Base-by-base conservation (phyloP, 2,329 filamentous ascomycete species). In the Ophiostoma perfectum region DNA sequence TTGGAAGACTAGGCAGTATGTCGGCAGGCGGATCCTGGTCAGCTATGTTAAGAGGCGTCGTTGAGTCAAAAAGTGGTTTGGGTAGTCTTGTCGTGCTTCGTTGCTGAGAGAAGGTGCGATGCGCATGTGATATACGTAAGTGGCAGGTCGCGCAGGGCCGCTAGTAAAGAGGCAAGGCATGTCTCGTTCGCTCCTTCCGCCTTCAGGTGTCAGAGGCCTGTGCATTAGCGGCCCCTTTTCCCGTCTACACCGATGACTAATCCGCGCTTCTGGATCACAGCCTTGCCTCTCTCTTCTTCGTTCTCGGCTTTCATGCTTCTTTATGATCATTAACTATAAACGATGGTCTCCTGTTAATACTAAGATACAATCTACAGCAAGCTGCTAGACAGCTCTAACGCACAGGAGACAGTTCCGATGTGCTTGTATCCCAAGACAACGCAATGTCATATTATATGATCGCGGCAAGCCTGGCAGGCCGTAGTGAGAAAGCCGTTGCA, bases 61-160 rank as follows among this genome's bases (percentile, higher is more conserved):
- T 36, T 18, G 49, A 55, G 8, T 4, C 12, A 27, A 11, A 11
- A 55, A 11, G n/a, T 47, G 45, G 2, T n/a, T n/a, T 16, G 14
- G 45, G 49, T 27, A 27, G 49, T 55, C 49, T n/a, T 27, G 55
- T 38, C 8, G 27, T 12, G 55, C 55, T 60, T 60, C 27, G 55
- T 38, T 60, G 55, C 49, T 55, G 49, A 36, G 8, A 18, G 49
- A 55, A 55, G 49, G 18, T 55, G 49, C 49, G 49, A 55, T 55
- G 49, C 49, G 49, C 49, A 55, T 27, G n/a, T 11, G n/a, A 55
- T 55, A 12, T 44, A 55, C 49, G 49, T 39, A 60, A 38, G 55
- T 60, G 55, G 55, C 55, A 39, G 55, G 38, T 41, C 41, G 38
- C 58, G 58, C 58, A 62, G 16, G 14, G 6, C 58, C 38, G 27